phyloP scores from a whole-genome alignment of 441 rosid species.

The Iberis amara region DNA sequence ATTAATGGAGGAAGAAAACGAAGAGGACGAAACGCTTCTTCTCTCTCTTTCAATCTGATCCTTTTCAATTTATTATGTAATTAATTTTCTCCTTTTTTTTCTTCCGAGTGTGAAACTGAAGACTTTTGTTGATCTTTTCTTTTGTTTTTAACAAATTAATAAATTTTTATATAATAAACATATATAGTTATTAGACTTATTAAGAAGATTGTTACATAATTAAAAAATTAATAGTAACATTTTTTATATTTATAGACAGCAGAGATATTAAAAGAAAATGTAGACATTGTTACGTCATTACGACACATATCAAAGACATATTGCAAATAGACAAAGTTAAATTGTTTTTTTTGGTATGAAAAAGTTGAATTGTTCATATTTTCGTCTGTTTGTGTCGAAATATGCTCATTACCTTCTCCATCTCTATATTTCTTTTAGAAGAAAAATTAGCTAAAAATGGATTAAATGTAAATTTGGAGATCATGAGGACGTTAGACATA shows the following conservation, averaged over 20 bases:
- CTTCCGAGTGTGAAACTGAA: neutral
- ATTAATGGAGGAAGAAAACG: conserved; percentile 31
- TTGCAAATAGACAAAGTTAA: neutral
- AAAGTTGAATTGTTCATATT: neutral
- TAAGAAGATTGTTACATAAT: neutral
- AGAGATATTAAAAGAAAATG: neutral
- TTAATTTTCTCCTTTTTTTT: neutral
- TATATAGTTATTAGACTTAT: no score
- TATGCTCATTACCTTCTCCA: conserved; percentile 9
- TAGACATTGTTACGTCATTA: conserved; percentile 11
- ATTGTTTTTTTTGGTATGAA: no score
- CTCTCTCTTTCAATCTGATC: conserved; percentile 23
- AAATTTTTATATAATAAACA: no score
- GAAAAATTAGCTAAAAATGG: conserved; percentile 17
- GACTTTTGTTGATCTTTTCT: neutral
- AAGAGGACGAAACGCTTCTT: conserved; percentile 34
- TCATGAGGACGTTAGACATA: no score
- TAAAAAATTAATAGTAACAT: no score
- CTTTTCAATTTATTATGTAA: conserved; percentile 13
- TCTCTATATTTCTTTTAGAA: conserved; percentile 5
- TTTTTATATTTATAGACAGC: neutral
- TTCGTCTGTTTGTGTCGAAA: conserved; percentile 7
- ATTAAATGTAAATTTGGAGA: conserved; percentile 19
- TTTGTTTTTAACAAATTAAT: neutral
- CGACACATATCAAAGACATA: conserved; percentile 4